Evolutionary conservation across 1,284 basidiomycete genomes (phyloP), one percentile per base, ranked within the genome.

Genomic region (Leccinum solheimii): DNA sequence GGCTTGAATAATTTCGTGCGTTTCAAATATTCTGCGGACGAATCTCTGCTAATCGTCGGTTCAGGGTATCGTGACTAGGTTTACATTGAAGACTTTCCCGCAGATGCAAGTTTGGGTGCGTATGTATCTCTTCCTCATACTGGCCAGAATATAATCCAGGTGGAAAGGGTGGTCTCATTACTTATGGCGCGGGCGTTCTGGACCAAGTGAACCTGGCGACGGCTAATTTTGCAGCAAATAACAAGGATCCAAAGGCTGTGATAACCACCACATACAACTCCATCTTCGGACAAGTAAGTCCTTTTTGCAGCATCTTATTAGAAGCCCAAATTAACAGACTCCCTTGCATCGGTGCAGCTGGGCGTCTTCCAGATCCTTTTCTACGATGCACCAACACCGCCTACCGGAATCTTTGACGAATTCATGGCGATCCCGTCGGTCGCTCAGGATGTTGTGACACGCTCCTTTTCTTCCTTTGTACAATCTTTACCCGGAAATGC

Each of bases 41-140:
- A 34, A 6, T 26, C 26, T 50, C 23, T 50, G 53, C 30, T 48
- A 9, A 62, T 16, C 9, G n/a, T 32, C 23, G n/a, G 23, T 40
- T n/a, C 40, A 87, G 85, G 86, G 85, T 2, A 83, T 87, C 45
- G 84, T 87, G 4, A 87, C 85, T 1, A 79, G 78, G 58, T 85
- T 87, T 66, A 83, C 80, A 0, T 62, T 87, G 10, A 78, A 80
- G 64, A 78, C 83, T 0, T 79, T 79, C 69, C 80, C 83, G 7
- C 84, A 86, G 71, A 77, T 75, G 0, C 66, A 82, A 64, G 81
- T 87, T 55, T 88, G 86, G 86, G 86, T 86, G 69, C 19, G 43
- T 32, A 38, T 11, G 11, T 51, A n/a, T 23, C 9, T 34, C 14
- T 19, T 34, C 10, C 16, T 5, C 32, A 1, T 23, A 16, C 21